Conservation (phyloP, 2,329 filamentous ascomycete species). For the Pestalotiopsis sp. region DNA sequence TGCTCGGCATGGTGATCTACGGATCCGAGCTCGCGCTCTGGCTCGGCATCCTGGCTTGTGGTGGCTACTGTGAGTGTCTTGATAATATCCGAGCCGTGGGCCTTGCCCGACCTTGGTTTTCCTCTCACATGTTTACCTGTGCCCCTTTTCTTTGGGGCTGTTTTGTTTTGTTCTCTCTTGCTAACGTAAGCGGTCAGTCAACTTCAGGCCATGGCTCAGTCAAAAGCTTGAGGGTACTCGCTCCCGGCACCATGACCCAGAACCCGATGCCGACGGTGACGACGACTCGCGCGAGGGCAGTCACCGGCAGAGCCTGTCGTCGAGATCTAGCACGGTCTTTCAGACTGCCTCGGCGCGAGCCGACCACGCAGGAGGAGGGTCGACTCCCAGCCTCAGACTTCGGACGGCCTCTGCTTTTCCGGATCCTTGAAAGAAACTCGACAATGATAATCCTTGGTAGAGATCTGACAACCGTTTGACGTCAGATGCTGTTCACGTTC, state of each 20-base stretch:
- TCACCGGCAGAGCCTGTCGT: background rate
- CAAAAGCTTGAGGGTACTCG: background rate
- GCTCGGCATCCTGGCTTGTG: conserved; percentile 68
- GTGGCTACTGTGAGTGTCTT: conserved; percentile 27
- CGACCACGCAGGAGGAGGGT: background rate
- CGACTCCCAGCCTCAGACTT: background rate
- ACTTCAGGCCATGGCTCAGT: background rate
- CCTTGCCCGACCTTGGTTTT: background rate
- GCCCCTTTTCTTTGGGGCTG: background rate
- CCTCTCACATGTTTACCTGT: background rate
- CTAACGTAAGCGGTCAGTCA: background rate
- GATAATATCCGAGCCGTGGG: background rate
- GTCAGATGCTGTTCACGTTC: background rate
- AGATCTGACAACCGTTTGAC: background rate
- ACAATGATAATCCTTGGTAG: background rate
- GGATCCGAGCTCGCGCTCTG: conserved; percentile 67
- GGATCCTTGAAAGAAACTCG: background rate
- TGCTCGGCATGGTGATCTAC: conserved; percentile 69
- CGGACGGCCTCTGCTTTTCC: background rate
- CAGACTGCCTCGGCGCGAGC: background rate
- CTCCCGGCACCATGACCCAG: background rate
- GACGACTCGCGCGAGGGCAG: no score
- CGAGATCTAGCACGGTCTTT: background rate
- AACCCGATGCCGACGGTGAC: background rate
- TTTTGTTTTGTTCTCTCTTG: no score